Evolutionary conservation across 2,329 filamentous ascomycete species (phyloP).

Genomic region (Oidium heveae): DNA sequence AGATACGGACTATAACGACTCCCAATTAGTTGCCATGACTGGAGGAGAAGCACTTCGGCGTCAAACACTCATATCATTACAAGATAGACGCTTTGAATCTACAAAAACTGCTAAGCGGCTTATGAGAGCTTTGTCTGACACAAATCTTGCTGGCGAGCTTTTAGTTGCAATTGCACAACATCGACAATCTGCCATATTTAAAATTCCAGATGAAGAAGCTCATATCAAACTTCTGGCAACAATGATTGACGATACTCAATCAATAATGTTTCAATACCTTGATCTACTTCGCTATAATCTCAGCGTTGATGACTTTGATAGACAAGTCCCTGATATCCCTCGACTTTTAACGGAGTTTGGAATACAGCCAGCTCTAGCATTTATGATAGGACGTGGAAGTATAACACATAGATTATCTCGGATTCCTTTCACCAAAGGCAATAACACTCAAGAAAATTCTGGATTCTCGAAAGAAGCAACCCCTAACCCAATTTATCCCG

Average conservation of each 20-base stretch:
- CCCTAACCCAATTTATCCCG: conserved; percentile 18
- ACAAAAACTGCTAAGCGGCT: conserved; percentile 53
- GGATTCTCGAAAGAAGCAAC: conserved; percentile 1
- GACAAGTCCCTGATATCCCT: conserved; percentile 48
- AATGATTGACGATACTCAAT: conserved; percentile 72
- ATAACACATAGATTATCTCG: conserved; percentile 36
- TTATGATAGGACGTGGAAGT: conserved; percentile 55
- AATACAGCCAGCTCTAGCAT: conserved; percentile 57
- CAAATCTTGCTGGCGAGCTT: conserved; percentile 53
- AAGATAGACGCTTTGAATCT: conserved; percentile 60
- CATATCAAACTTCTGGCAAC: conserved; percentile 78
- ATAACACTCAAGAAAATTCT: conserved; percentile 6
- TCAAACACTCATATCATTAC: conserved; percentile 54
- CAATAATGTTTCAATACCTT: conserved; percentile 65
- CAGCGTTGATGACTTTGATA: conserved; percentile 49
- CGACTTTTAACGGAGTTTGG: conserved; percentile 55
- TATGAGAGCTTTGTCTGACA: conserved; percentile 53
- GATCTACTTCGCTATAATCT: conserved; percentile 70
- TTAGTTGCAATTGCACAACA: conserved; percentile 83
- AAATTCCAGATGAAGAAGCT: conserved; percentile 40
- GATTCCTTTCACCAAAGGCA: conserved; percentile 4
- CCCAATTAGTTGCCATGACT: conserved; percentile 68
- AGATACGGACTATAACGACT: conserved; percentile 66
- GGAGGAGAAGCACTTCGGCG: conserved; percentile 58
- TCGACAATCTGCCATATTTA: conserved; percentile 63